Conservation (phyloP, 176 grass and related monocot species). For the Pharus latifolius region DNA sequence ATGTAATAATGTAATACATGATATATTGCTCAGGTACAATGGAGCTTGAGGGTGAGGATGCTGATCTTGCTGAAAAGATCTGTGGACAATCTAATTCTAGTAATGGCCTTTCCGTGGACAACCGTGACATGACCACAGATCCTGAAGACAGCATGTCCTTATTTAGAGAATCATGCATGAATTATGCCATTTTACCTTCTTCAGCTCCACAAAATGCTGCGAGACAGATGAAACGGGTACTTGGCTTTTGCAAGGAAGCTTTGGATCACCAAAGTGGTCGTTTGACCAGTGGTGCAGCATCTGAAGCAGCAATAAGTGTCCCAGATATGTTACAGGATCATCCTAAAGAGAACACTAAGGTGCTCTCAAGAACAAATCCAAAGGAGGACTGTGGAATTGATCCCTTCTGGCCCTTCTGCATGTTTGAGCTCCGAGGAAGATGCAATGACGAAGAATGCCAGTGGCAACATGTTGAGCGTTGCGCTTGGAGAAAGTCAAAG, state of each 20-base stretch:
- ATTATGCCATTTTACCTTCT: slow-evolving; percentile 26
- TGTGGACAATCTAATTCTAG: slow-evolving; percentile 31
- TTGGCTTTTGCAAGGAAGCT: slow-evolving; percentile 22
- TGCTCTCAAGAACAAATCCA: not conserved
- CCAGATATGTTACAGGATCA: slow-evolving; percentile 22
- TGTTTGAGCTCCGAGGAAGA: slow-evolving; percentile 97
- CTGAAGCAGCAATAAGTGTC: slow-evolving; percentile 16
- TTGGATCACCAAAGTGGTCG: slow-evolving; percentile 24
- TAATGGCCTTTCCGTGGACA: slow-evolving; percentile 27
- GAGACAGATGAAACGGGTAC: slow-evolving; percentile 35
- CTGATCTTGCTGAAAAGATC: slow-evolving; percentile 26
- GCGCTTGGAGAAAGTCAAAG: slow-evolving; percentile 56
- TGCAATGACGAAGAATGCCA: slow-evolving; percentile 96
- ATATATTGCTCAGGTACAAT: slow-evolving; percentile 27
- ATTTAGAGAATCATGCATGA: slow-evolving; percentile 16
- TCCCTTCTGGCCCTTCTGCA: slow-evolving; percentile 93
- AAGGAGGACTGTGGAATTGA: slow-evolving; percentile 39
- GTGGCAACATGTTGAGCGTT: slow-evolving; percentile 71
- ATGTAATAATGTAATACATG: not conserved
- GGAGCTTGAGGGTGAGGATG: slow-evolving; percentile 11
- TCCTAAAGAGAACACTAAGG: slow-evolving; percentile 14
- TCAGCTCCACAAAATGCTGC: slow-evolving; percentile 46
- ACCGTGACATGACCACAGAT: slow-evolving; percentile 1
- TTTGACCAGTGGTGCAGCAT: slow-evolving; percentile 9
- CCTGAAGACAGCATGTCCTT: slow-evolving; percentile 35